A percentile compares a stretch with the other conserved stretches of the same genome.
Conservation (phyloP, 176 grass and related monocot species). For the Tillandsia fasciculata region DNA sequence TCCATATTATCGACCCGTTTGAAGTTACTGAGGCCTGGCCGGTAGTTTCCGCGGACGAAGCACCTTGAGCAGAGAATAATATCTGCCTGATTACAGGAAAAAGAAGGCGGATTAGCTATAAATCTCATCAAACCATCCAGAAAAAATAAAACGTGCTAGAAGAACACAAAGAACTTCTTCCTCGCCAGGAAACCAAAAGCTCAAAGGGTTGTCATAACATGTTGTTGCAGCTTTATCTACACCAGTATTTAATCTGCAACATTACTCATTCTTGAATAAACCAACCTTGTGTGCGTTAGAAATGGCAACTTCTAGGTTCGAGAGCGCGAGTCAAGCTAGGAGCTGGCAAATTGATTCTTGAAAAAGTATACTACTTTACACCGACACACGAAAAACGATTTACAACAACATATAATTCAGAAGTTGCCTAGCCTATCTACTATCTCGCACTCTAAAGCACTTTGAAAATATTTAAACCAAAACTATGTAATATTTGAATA, state of each 20-base stretch:
- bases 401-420: no score
- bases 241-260: background rate
- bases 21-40: slow-evolving; percentile 85
- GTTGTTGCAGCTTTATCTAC: background rate
- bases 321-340: no score
- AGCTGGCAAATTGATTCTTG: no score
- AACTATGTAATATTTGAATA: no score
- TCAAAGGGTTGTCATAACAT: background rate
- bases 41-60: slow-evolving; percentile 65
- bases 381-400: no score
- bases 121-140: slow-evolving; percentile 10
- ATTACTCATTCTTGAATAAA: no score
- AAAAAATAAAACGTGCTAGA: slow-evolving; percentile 4
- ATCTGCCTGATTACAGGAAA: slow-evolving; percentile 52
- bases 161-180: background rate
- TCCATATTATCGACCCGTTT: slow-evolving; percentile 74
- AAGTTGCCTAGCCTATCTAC: no score
- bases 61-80: slow-evolving; percentile 84
- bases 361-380: no score
- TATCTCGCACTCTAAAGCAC: no score
- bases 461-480: no score
- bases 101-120: slow-evolving; percentile 5
- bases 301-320: no score
- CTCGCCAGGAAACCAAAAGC: background rate
- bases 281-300: no score